Evolutionary conservation across 2,329 filamentous ascomycete genomes (phyloP).

Genomic region (Teratosphaeriaceae sp.): DNA sequence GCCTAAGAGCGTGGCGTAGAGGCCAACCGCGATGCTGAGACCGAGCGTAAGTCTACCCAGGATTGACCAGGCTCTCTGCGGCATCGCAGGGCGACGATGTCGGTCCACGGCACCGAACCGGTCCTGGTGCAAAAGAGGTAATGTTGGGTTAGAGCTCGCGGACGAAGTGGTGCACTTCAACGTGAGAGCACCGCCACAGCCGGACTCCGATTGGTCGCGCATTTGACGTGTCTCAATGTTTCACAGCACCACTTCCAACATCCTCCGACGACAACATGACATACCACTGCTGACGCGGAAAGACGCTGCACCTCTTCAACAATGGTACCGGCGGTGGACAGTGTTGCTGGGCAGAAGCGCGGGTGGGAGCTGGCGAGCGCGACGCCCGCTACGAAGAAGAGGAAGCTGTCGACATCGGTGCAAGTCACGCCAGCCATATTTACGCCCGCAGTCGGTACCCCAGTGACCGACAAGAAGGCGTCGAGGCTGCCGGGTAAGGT

Average conservation of each 20-base stretch:
- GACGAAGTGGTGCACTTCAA: too few relatives aligned
- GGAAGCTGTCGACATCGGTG: slow-evolving; percentile 11
- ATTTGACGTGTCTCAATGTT: too few relatives aligned
- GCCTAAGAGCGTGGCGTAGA: slow-evolving; percentile 19
- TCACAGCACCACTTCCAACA: too few relatives aligned
- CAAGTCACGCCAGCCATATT: slow-evolving; percentile 7
- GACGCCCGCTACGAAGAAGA: slow-evolving; percentile 22
- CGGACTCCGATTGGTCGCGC: too few relatives aligned
- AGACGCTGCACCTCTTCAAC: too few relatives aligned
- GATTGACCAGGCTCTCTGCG: background rate
- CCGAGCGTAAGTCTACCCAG: slow-evolving; percentile 12
- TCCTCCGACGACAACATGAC: background rate
- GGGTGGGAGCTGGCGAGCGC: slow-evolving; percentile 16
- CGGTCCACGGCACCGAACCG: too few relatives aligned
- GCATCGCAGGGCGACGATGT: background rate
- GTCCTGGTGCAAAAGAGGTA: too few relatives aligned
- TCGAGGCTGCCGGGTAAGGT: slow-evolving; percentile 54
- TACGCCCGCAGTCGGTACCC: slow-evolving; percentile 13
- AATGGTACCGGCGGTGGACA: slow-evolving; percentile 8
- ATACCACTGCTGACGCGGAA: too few relatives aligned
- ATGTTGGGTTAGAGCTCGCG: too few relatives aligned
- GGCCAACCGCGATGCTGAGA: slow-evolving; percentile 15
- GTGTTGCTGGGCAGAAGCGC: slow-evolving; percentile 19
- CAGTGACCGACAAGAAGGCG: slow-evolving; percentile 20
- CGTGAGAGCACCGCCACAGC: too few relatives aligned